Evolutionary conservation across 2,329 filamentous ascomycete genomes (phyloP).

Genomic region (Fonsecaea pugnacius): DNA sequence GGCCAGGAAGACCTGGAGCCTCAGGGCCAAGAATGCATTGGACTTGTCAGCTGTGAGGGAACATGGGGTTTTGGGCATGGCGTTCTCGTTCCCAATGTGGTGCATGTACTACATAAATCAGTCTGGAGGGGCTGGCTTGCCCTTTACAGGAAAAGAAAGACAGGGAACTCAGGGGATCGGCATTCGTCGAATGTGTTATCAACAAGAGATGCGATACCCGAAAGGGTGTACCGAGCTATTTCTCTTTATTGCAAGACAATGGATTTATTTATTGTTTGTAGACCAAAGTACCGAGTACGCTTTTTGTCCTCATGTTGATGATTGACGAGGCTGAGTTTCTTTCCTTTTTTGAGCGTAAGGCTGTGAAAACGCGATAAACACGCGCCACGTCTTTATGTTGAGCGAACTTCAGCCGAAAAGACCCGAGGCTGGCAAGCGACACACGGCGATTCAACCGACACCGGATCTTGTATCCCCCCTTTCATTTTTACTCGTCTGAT

Average conservation of each 20-base stretch:
- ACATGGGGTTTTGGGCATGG: not conserved
- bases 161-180: not conserved
- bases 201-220: not conserved
- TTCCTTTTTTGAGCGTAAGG: not conserved
- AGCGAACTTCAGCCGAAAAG: constrained; percentile 5
- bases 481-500: not conserved
- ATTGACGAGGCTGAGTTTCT: not conserved
- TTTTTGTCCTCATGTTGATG: not conserved
- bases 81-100: not conserved
- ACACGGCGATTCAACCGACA: constrained; percentile 2
- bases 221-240: not conserved
- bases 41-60: not conserved
- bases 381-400: not conserved
- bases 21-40: not conserved
- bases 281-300: too few species aligned
- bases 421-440: constrained; percentile 1
- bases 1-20: not conserved
- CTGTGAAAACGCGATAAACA: not conserved
- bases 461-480: not conserved
- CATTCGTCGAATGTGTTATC: constrained; percentile 4
- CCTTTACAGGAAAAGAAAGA: not conserved
- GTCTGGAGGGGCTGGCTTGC: not conserved
- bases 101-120: constrained; percentile 2
- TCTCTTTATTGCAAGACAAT: not conserved
- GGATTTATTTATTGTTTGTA: not conserved